phyloP scores from a whole-genome alignment of 805 yeast genomes.

The Wickerhamiella sorbophila region DNA sequence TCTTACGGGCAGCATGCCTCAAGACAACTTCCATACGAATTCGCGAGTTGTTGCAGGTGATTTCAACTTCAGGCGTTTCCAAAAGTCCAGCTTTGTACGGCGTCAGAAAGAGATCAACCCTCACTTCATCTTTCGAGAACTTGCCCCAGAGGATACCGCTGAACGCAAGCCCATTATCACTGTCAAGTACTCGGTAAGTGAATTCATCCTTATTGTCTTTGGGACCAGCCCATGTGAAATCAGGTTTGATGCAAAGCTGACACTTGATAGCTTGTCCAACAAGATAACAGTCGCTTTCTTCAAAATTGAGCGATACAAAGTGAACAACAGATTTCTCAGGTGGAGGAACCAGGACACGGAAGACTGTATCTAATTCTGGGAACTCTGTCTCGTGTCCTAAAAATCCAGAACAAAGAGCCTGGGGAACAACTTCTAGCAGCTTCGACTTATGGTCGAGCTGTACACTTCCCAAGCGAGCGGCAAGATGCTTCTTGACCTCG shows the following conservation, averaged over 20 bases:
- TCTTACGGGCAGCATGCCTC: constrained; percentile 51
- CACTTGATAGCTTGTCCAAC: constrained; percentile 53
- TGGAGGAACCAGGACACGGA: constrained; percentile 43
- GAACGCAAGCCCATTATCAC: constrained; percentile 62
- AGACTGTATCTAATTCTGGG: constrained; percentile 13
- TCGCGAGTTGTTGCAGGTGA: constrained; percentile 26
- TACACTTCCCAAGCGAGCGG: not conserved
- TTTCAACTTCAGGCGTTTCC: constrained; percentile 46
- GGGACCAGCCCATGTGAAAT: constrained; percentile 30
- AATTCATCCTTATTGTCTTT: constrained; percentile 18
- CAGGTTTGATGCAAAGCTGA: constrained; percentile 31
- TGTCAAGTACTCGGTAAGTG: constrained; percentile 35
- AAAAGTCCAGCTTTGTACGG: constrained; percentile 71
- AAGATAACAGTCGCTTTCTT: constrained; percentile 26
- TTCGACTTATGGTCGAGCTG: not conserved
- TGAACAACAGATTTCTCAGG: constrained; percentile 51
- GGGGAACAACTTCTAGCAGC: not conserved
- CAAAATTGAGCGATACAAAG: constrained; percentile 32
- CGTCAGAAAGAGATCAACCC: constrained; percentile 34
- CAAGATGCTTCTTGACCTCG: constrained; percentile 4
- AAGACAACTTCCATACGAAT: constrained; percentile 30
- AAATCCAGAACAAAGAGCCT: not conserved
- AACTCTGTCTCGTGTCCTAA: not conserved
- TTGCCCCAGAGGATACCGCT: constrained; percentile 49
- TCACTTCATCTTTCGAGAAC: constrained; percentile 28